Conservation (phyloP, 164 flowering plant genomes). For the Berberis thunbergii region DNA sequence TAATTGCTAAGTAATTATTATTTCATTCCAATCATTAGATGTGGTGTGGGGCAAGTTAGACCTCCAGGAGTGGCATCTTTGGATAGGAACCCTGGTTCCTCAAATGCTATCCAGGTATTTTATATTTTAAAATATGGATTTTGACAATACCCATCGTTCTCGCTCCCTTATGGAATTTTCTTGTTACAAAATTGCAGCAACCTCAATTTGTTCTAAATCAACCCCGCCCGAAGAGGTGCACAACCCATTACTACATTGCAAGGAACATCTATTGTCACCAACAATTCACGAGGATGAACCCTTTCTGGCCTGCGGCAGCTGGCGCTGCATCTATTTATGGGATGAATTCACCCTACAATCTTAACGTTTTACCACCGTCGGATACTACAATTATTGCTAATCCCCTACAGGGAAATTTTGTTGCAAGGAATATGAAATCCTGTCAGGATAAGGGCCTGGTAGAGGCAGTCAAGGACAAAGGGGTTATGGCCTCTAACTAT, state of each 20-base stretch:
- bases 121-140: too few species aligned
- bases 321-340: conserved; percentile 67
- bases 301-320: conserved; percentile 60
- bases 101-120: conserved; percentile 57
- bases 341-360: conserved; percentile 52
- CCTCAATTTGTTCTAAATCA: conserved; percentile 30
- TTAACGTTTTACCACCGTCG: conserved; percentile 49
- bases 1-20: not conserved
- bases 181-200: conserved; percentile 31
- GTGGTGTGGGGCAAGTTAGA: conserved; percentile 36
- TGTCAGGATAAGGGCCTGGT: conserved; percentile 50
- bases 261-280: conserved; percentile 52
- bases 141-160: too few species aligned
- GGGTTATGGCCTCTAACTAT: conserved; percentile 27
- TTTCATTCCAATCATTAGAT: not conserved
- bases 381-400: conserved; percentile 26
- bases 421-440: conserved; percentile 30
- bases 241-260: conserved; percentile 91
- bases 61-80: conserved; percentile 68
- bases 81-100: conserved; percentile 57
- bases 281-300: conserved; percentile 60
- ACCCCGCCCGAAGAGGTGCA: conserved; percentile 74
- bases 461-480: conserved; percentile 41
- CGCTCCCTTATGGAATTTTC: not conserved
- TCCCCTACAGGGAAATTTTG: conserved; percentile 33